Evolutionary conservation across 441 rosid species (phyloP).

Genomic region (Adansonia gregorii): DNA sequence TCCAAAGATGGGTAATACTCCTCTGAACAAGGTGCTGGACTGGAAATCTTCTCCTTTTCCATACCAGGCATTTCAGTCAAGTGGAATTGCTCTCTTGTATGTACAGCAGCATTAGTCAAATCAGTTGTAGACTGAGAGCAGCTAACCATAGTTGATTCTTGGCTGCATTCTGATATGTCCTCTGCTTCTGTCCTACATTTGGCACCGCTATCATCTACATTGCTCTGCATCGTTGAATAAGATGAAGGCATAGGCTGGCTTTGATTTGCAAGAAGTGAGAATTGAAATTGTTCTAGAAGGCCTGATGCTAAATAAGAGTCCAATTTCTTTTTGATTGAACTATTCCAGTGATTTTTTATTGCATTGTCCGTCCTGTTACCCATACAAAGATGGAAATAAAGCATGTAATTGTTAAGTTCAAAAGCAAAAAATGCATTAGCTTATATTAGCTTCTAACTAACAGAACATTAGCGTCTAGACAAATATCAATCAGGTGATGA

Average conservation of each 20-base stretch:
- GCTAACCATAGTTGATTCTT: constrained; percentile 59
- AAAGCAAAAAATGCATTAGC: neutral
- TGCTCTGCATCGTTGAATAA: constrained; percentile 66
- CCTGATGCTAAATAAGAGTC: constrained; percentile 92
- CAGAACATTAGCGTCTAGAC: neutral
- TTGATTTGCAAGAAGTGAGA: constrained; percentile 62
- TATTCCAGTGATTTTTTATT: constrained; percentile 99
- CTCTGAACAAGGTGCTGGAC: constrained; percentile 65
- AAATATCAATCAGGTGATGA: constrained; percentile 1
- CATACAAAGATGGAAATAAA: constrained; percentile 24
- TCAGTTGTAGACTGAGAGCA: constrained; percentile 74
- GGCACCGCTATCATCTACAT: constrained; percentile 67
- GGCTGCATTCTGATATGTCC: constrained; percentile 93
- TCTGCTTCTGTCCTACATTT: constrained; percentile 64
- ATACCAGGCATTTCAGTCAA: constrained; percentile 48
- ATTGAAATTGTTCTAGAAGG: constrained; percentile 76
- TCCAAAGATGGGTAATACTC: constrained; percentile 58
- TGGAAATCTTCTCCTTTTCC: constrained; percentile 56
- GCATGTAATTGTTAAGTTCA: neutral
- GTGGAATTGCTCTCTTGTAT: constrained; percentile 52
- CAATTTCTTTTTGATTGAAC: constrained; percentile 96
- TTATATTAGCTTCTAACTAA: constrained; percentile 12
- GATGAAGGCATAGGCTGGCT: constrained; percentile 58
- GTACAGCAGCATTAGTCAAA: constrained; percentile 47
- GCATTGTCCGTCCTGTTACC: constrained; percentile 95